Evolutionary conservation across 306 rosid species (phyloP), one percentile per base, ranked within the genome.

Genomic region (Vigna unguiculata): DNA sequence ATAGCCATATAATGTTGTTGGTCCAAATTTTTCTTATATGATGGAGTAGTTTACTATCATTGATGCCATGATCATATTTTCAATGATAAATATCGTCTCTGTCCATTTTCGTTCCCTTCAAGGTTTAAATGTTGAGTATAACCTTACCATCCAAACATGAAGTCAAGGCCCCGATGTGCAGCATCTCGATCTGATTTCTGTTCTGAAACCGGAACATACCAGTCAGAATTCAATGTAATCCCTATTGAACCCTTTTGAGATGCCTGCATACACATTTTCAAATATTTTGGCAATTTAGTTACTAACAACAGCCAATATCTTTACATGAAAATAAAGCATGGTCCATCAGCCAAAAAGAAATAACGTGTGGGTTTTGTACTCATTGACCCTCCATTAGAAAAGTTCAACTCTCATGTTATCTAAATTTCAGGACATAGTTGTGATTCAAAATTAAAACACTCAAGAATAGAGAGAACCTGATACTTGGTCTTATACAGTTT

Each of bases 91-190:
- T 60, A 48, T 67, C 10, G n/a, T 68, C 21, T 59, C 68, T 51
- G 40, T 68, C 40, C 60, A 14, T 34, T 28, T 40, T 67, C 19
- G 53, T 54, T 67, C 17, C 32, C 51, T 77, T 43, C 4, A 22
- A 82, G 75, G n/a, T 24, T 46, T 45, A 22, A 64, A 72, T 65
- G 41, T 76, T 57, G 51, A 77, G 45, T 32, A 62, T 54, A 78
- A 74, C 40, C 76, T 63, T 85, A 92, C 96, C 93, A 92, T 48
- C 97, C 97, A 72, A 83, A 76, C 82, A 85, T 75, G 81, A 92
- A 92, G 82, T 92, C 96, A 71, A 90, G 79, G 45, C 87, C 89
- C 40, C 88, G 79, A 5, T 5, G 73, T 8, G 95, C 95, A 54
- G 97, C 93, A 1, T 81, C 70, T 6, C 32, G 59, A 38, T 91